Evolutionary conservation across 805 yeast species (phyloP).

Genomic region (Starmerella geochares): DNA sequence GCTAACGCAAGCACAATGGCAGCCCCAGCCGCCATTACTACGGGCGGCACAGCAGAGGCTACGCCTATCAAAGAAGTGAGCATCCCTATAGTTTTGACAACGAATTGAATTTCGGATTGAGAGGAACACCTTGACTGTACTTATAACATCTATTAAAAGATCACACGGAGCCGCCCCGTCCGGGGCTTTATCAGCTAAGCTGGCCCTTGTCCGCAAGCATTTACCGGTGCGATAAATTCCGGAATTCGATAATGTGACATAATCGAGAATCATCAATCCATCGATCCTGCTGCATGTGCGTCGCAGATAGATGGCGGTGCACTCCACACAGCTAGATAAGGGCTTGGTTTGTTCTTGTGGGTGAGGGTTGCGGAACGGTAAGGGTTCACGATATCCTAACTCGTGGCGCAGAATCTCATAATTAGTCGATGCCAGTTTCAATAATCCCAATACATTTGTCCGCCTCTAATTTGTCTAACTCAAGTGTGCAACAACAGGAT

Average conservation of each 20-base stretch:
- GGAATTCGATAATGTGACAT: constrained; percentile 4
- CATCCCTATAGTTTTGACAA: not conserved
- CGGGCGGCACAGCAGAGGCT: not conserved
- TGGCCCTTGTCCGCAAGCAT: not conserved
- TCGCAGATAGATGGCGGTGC: not conserved
- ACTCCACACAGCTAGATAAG: too few relatives aligned
- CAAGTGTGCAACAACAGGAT: too few relatives aligned
- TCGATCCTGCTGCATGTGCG: not conserved
- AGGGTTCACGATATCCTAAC: too few relatives aligned
- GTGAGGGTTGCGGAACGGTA: not conserved
- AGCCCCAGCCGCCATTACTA: not conserved
- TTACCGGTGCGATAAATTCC: not conserved
- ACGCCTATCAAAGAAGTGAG: not conserved
- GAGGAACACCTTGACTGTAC: not conserved
- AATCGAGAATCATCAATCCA: not conserved
- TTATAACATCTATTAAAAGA: not conserved
- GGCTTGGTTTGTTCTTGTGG: not conserved
- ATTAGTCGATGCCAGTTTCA: too few relatives aligned
- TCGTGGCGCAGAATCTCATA: too few relatives aligned
- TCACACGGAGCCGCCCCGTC: not conserved
- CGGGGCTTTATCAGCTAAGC: not conserved
- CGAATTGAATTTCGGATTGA: too few relatives aligned
- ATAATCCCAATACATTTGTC: too few relatives aligned
- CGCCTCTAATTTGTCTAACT: too few relatives aligned
- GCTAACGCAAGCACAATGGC: not conserved